A percentile compares a stretch with the other conserved stretches of the same genome.
phyloP scores from a whole-genome alignment of 148 eudicot genomes.

The Arctostaphylos glauca region DNA sequence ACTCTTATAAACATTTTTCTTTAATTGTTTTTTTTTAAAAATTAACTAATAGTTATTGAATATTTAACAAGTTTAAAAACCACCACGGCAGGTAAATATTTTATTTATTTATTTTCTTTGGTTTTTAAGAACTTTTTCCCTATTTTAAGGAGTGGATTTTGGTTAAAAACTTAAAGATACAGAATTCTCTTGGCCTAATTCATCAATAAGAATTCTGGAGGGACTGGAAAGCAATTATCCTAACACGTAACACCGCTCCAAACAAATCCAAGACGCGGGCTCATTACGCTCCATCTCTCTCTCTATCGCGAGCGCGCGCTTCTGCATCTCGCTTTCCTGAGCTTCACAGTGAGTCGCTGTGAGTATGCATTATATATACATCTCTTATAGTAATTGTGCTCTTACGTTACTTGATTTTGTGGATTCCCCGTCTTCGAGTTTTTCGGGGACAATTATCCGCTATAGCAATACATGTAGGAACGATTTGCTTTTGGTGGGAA shows the following conservation, averaged over 20 bases:
- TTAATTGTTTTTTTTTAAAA: too few species aligned
- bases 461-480: background rate
- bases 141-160: too few species aligned
- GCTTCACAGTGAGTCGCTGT: background rate
- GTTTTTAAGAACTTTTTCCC: too few species aligned
- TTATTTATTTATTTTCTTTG: too few species aligned
- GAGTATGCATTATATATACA: background rate
- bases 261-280: background rate
- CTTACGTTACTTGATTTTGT: background rate
- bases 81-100: too few species aligned
- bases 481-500: background rate
- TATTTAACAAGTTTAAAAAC: too few species aligned
- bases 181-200: background rate
- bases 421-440: background rate
- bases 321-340: background rate
- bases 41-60: too few species aligned
- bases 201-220: background rate
- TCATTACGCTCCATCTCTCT: background rate
- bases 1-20: too few species aligned
- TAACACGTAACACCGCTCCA: background rate
- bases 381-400: background rate
- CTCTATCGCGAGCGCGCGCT: background rate
- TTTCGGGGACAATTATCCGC: background rate
- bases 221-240: background rate
- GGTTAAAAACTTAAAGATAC: too few species aligned